Evolutionary conservation across 2,329 filamentous ascomycete genomes (phyloP), one percentile per base, ranked within the genome.

Genomic region (Allantophomopsis lycopodina): DNA sequence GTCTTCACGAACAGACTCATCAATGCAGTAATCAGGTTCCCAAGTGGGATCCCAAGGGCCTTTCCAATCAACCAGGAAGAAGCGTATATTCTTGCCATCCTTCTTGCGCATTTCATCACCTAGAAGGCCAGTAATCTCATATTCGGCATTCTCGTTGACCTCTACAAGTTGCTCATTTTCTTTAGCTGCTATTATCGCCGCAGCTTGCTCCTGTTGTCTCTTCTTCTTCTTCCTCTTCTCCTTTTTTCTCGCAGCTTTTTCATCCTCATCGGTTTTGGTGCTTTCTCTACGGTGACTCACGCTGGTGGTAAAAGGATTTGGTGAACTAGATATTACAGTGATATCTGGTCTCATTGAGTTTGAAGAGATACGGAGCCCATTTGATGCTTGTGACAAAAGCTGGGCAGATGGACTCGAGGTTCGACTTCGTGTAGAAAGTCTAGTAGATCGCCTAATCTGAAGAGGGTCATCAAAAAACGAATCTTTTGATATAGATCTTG

Each of bases 61-160:
- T 7, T 44, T 46, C 54, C 54, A 56, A 32, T 49, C 46, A 14
- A 56, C 48, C 2, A 47, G 33, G 30, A 53, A 57, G 28, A 42
- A 46, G 3, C 40, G 15, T 6, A 42, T 33, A 13, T 18, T 35
- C 14, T 42, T 44, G 11, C 45, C 46, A 21, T 46, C 35, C 11
- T 42, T 41, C 15, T 40, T 38, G 16, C 34, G 38, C 17, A 39
- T 38, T 23, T 43, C 37, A 17, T 53, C 43, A 7, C 43, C 40
- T 2, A 52, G 23, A 18, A 55, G 51, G 11, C 21, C 34, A 5
- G 52, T 43, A 13, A 51, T 42, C 33, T 50, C 44, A 33, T 42
- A 49, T 10, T 20, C 18, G 18, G 18, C 18, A 33, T 44, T 42
- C 15, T 40, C 31, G 7, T 20, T 4, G 7, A 20, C 4, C 7